A percentile compares a stretch with the other conserved stretches of the same genome.
These are phyloP conservation scores for Leptodontidium sp. DNA, from an alignment of 2,329 filamentous ascomycete species.

Conservation along the genomic window DNA sequence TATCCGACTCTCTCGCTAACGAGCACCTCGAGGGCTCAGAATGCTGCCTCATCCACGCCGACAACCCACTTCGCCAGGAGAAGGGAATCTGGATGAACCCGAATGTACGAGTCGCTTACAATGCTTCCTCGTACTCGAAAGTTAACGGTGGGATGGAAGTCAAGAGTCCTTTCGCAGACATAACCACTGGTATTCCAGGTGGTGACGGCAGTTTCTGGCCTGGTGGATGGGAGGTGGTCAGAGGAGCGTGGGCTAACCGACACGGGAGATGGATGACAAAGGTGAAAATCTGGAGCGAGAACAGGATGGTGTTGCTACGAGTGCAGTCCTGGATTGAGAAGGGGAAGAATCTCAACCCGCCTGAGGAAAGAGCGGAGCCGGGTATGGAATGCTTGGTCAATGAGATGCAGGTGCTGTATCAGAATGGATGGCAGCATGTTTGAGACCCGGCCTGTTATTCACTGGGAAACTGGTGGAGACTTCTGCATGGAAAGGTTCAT, in stretches of 20 bases:
- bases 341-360: slow-evolving; percentile 45
- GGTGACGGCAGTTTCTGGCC: slow-evolving; percentile 38
- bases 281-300: slow-evolving; percentile 43
- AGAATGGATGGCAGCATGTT: slow-evolving; percentile 65
- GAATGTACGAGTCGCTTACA: slow-evolving; percentile 73
- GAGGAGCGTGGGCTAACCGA: slow-evolving; percentile 62
- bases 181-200: slow-evolving; percentile 9
- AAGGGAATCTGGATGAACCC: slow-evolving; percentile 74
- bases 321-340: slow-evolving; percentile 39
- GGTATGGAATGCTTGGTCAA: slow-evolving; percentile 64
- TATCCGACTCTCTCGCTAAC: slow-evolving; percentile 67
- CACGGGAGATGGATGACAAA: slow-evolving; percentile 55
- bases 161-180: slow-evolving; percentile 18
- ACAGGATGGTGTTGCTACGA: slow-evolving; percentile 35
- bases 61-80: slow-evolving; percentile 57
- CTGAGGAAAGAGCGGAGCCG: slow-evolving; percentile 48
- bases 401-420: slow-evolving; percentile 66
- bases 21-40: slow-evolving; percentile 78
- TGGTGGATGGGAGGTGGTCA: slow-evolving; percentile 20
- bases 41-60: slow-evolving; percentile 79
- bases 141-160: slow-evolving; percentile 52
- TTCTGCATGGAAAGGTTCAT: not conserved
- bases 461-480: not conserved
- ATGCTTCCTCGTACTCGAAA: slow-evolving; percentile 57
- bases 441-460: slow-evolving; percentile 12